Base-by-base conservation (phyloP, 257 asterid genomes). In the Avicennia marina region DNA sequence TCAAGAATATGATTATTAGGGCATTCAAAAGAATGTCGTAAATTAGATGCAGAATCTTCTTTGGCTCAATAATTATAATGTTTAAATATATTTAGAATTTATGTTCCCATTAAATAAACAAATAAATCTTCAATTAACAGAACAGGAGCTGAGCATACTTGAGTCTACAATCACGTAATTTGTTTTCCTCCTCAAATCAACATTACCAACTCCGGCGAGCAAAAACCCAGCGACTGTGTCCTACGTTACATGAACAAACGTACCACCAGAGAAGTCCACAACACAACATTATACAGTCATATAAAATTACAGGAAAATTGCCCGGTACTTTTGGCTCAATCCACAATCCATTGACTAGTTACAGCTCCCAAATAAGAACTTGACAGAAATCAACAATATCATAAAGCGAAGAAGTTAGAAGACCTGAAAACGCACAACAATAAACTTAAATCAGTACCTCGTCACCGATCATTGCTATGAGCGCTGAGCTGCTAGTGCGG, bases 171-270 rank as follows among this genome's bases (percentile, higher is more conserved):
- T 77, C 67, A 90, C 94, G 77, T 90, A 90, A 66, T 90, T 90
- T 34, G 96, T 87, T 29, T 82, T 90, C 79, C 94, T 87, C 85
- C 98, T 87, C 76, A 82, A 62, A 76, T 90, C 98, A 61, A 90
- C 98, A 74, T 90, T 87, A 62, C 98, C 98, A 74, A 90, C 98
- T 75, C 96, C 98, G 64, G 98, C 98, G 54, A 90, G 82, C 72
- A 90, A 74, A 72, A 87, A 90, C 39, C 98, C 98, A 11, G 96
- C 84, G 55, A 90, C 76, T 0, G 98, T 90, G 70, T 90, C 96
- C 98, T 90, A 60, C n/a, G n/a, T n/a, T n/a, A n/a, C 65, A 79
- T 48, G 31, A 55, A 61, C 58, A 60, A 58, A 43, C 36, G 47
- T 42, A 47, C 17, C 52, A 75, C 67, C 60, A 66, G 59, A 18